Base-by-base conservation (phyloP, 257 asterid genomes). In the Striga asiatica region DNA sequence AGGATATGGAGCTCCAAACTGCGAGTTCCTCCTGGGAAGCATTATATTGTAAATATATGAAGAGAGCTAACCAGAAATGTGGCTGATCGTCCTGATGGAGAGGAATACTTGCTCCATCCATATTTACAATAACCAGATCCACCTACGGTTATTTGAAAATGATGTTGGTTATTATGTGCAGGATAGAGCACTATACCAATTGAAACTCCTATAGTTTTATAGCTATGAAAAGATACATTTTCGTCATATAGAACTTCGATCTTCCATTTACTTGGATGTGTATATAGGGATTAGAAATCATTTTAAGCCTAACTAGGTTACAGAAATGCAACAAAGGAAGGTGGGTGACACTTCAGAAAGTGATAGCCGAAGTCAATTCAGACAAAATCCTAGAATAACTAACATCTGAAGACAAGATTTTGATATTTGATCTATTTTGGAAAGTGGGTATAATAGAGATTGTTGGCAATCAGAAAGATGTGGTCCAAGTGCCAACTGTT, bases 61-160 rank as follows among this genome's bases (percentile, higher is more conserved):
- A 49, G 23, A 62, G 68, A 68, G 46, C 85, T 72, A 65, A 82
- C 97, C 87, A 92, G 66, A 74, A 92, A 92, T 35, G 98, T 92
- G 31, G 98, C 94, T 42, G 98, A 84, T 54, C 85, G 71, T 65
- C 98, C 98, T 0, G 98, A 92, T 50, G 98, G 98, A 78, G 91
- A 73, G 45, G 64, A 50, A 57, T 88, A 88, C 78, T 92, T 92
- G 77, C 95, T 92, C 97, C 97, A 92, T 50, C 98, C 98, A 71
- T 75, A 92, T 72, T 92, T 92, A 76, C 95, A 82, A 64, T 92
- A 92, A 48, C 98, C 98, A 2, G 98, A 92, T 51, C 98, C 98
- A 60, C 94, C 97, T 91, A 56, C 37, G 28, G 16, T 59, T 31
- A 67, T 11, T 25, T 54, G 58, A 16, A 54, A 49, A 55, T 34